Base-by-base conservation (phyloP, 352 stramenopile genomes). In the Phytopythium ostracodes region DNA sequence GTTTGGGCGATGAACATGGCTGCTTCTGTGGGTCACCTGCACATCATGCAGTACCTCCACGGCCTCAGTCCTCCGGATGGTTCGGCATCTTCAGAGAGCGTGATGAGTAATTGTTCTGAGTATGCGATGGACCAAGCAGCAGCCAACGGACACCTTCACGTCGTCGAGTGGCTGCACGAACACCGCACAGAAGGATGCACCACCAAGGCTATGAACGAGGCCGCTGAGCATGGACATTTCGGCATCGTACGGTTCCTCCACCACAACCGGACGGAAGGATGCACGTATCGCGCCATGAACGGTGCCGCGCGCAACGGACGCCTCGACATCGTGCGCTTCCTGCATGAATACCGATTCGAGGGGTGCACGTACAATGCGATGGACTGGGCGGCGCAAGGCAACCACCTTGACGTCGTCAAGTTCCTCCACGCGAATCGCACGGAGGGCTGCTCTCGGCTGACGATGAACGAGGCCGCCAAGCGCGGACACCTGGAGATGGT, bases 201-300 rank as follows among this genome's bases (percentile, higher is more conserved):
- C 17, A 57, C 29, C 24, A 38, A 54, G 14, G 64, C 65, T 38
- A 77, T 84, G 70, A 62, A 81, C 29, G 40, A 63, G 9, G 75
- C 72, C 22, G 70, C 70, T 7, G 61, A 72, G 4, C 60, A 73
- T 36, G 70, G 70, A n/a, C 63, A 75, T 47, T 18, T 79, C 17
- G 61, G 71, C 7, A 46, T 81, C 25, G 56, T 84, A 5, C 54
- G 76, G 29, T 83, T 72, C 67, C 50, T 83, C 4, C 66, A 76
- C 46, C 47, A n/a, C 0, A 62, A 73, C 25, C 65, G 67, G 1
- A 58, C 1, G 7, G 67, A 71, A 36, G 68, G 65, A 0, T 78
- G 68, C 44, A 73, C 64, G 2, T 60, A 47, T 0, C 61, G 66
- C 15, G 69, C 69, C 9, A 70, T 74, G 67, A 66, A 77, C 55